phyloP scores from a whole-genome alignment of 1,284 basidiomycete species.

The Cystobasidium pallidum region DNA sequence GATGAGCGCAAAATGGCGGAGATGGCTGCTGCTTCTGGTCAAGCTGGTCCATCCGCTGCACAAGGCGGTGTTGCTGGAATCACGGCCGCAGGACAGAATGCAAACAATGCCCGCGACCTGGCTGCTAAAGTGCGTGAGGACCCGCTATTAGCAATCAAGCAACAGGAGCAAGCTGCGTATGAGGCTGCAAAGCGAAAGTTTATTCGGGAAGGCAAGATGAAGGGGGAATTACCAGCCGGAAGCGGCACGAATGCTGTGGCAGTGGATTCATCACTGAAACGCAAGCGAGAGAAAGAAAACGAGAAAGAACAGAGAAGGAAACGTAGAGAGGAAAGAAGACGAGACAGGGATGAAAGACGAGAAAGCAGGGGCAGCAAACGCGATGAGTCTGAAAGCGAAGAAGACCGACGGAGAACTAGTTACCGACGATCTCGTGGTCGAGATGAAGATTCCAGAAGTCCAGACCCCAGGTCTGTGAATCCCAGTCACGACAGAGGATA shows the following conservation, averaged over 20 bases:
- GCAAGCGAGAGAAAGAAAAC: slow-evolving; percentile 72
- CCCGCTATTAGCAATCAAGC: slow-evolving; percentile 92
- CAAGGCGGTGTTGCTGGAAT: slow-evolving; percentile 59
- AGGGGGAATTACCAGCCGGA: slow-evolving; percentile 65
- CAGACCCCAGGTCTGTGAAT: not conserved
- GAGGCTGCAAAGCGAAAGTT: slow-evolving; percentile 89
- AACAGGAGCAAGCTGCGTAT: slow-evolving; percentile 92
- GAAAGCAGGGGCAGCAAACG: not conserved
- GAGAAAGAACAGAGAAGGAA: slow-evolving; percentile 64
- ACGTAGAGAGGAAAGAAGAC: slow-evolving; percentile 63
- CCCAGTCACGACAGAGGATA: too few relatives aligned
- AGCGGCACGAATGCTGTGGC: slow-evolving; percentile 65
- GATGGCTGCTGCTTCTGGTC: slow-evolving; percentile 20
- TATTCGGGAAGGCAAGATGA: slow-evolving; percentile 78
- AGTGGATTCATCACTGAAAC: slow-evolving; percentile 62
- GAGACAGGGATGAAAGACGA: slow-evolving; percentile 59
- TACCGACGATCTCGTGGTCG: too few relatives aligned
- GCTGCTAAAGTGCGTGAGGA: slow-evolving; percentile 95
- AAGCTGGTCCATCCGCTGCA: slow-evolving; percentile 62
- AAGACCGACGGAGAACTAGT: too few relatives aligned
- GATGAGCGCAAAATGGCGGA: slow-evolving; percentile 68
- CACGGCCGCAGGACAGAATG: slow-evolving; percentile 62
- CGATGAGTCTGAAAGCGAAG: not conserved
- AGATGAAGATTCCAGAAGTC: not conserved
- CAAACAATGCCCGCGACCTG: slow-evolving; percentile 85